Base-by-base conservation (phyloP, 257 asterid genomes). In the Handroanthus guayacan region DNA sequence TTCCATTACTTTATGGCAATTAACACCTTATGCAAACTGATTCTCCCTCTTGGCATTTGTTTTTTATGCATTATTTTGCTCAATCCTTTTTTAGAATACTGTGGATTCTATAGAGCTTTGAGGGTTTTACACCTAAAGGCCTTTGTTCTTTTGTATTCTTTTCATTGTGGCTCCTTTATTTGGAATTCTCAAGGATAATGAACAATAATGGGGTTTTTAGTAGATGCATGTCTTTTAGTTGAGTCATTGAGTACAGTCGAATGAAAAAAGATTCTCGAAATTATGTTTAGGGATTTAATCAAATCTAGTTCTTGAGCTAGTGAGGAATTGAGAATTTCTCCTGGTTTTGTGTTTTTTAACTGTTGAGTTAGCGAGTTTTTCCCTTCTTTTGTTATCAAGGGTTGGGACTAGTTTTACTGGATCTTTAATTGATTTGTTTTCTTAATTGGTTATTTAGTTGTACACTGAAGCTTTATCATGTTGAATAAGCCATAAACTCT, bases 261-360 rank as follows among this genome's bases (percentile, higher is more conserved):
- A 36, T 51, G 2, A 16, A 20, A 6, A 6, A 44, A 16, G n/a
- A 31, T 48, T 39, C n/a, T 7, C 7, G 25, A 20, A 37, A 18
- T 48, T 20, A 62, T n/a, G 61, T 17, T 12, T 25, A 41, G 62
- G 34, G 52, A 14, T 56, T 36, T 39, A 8, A 37, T 31, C 6
- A 57, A 65, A 72, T 36, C 34, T 65, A 39, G 37, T 43, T 18
- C 56, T 3, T 39, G 17, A 66, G 74, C 67, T 57, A 44, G 38
- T n/a, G 48, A 47, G 10, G 41, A 62, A 7, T 73, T 17, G 48
- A 56, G 41, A 63, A 63, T 47, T 50, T 52, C 62, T 58, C 50
- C 34, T 63, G 71, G 48, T 62, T 70, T 67, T 71, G 71, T 71
- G 9, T 69, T 36, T 61, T 39, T 52, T 62, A 69, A 48, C 48